Evolutionary conservation across 2,329 filamentous ascomycete genomes (phyloP), one percentile per base, ranked within the genome.

Genomic region (Arachnomyces sp.): DNA sequence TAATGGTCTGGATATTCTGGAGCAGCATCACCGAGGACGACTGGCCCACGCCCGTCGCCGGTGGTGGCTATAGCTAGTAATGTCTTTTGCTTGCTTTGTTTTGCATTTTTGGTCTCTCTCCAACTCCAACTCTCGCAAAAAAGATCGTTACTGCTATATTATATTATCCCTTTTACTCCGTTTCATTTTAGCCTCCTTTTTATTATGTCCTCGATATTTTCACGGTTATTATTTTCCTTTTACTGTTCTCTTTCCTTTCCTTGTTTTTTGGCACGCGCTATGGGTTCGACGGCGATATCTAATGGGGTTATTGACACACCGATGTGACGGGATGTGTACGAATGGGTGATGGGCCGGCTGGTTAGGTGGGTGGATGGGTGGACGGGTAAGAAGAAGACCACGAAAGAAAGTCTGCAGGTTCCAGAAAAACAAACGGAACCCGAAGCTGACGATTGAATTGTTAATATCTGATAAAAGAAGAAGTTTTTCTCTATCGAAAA

Each of bases 21-120:
- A 94, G 88, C 34, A 95, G 88, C 67, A 98, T 98, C 55, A 98
- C 92, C 12, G 92, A 98, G 66, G 92, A 98, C 56, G 90, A 95
- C 68, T 98, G 92, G 92, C 87, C 89, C 2, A 71, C 76, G 61
- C 70, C 73, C 13, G 45, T 55, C 13, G 42, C 48, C 20, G 43
- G 45, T 8, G 58, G 43, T 16, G 42, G 51, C 34, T 65, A 62
- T 51, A 60, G 53, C 41, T 60, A 25, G 20, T 25, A 9, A 25
- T 25, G 5, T 9, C 20, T 25, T 25, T 25, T 25, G 20, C 28
- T 25, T 25, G 20, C 28, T 11, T 16, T 17, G 35, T 28, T 28
- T 13, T 15, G 14, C 13, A 17, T 39, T 33, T 39, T 15, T 30
- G 28, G 20, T 39, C 32, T 35, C 20, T 25, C 20, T 9, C n/a